A percentile compares a stretch with the other conserved stretches of the same genome.
Evolutionary conservation across 2,329 filamentous ascomycete species (phyloP).

Genomic region (Cladosporium sp.): DNA sequence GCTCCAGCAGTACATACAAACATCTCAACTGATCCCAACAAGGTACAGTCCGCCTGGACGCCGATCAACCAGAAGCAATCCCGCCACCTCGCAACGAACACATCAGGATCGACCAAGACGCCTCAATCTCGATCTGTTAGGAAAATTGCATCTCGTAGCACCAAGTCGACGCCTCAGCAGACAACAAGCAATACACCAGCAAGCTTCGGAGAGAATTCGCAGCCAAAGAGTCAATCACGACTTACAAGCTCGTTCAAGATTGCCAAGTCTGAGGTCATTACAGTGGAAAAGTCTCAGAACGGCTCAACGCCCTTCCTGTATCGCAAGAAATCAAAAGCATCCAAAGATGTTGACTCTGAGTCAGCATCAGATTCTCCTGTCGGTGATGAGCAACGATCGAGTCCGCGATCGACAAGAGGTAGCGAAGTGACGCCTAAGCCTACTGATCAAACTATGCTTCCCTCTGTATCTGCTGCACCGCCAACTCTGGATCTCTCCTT

Average conservation of each 20-base stretch:
- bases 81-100: neutral
- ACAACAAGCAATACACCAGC: neutral
- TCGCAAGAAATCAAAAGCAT: slow-evolving; percentile 22
- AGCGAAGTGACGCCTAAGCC: neutral
- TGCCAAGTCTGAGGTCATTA: neutral
- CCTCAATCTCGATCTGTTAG: neutral
- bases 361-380: neutral
- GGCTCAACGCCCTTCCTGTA: slow-evolving; percentile 32
- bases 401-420: neutral
- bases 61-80: neutral
- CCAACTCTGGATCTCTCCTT: slow-evolving; percentile 29
- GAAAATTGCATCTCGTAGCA: neutral
- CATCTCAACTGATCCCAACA: neutral
- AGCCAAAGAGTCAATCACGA: slow-evolving; percentile 1
- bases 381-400: neutral
- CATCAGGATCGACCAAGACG: neutral
- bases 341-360: neutral
- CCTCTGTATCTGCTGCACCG: neutral
- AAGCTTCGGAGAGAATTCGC: neutral
- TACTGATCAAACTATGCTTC: neutral
- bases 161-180: neutral
- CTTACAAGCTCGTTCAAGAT: neutral
- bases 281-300: slow-evolving; percentile 13
- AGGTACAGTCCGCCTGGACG: neutral
- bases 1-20: neutral